Evolutionary conservation across 768 basidiomycete species (phyloP).

Genomic region (Kwoniella bestiolae): DNA sequence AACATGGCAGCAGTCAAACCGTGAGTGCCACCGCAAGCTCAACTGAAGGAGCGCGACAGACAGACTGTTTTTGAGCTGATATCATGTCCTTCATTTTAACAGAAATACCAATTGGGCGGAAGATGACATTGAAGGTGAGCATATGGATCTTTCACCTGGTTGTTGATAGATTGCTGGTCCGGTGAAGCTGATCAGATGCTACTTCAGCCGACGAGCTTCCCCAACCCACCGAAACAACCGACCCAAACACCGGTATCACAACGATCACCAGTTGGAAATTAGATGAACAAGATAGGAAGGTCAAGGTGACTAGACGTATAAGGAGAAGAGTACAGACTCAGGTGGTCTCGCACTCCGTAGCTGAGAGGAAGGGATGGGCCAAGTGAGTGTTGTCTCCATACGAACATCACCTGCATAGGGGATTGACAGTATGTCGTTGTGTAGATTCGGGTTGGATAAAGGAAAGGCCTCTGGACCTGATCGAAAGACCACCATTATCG

Average conservation of each 20-base stretch:
- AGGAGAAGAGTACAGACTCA: conserved; percentile 86
- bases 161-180: background rate
- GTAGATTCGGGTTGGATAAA: conserved; percentile 84
- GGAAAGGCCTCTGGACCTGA: conserved; percentile 87
- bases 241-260: conserved; percentile 77
- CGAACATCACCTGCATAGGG: background rate
- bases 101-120: conserved; percentile 48
- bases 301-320: conserved; percentile 89
- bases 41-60: background rate
- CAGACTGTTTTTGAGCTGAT: too few relatives aligned
- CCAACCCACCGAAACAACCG: conserved; percentile 68
- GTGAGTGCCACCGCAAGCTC: conserved; percentile 14
- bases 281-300: conserved; percentile 91
- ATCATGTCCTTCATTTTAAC: background rate
- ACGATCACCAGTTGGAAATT: conserved; percentile 79
- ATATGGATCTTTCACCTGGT: background rate
- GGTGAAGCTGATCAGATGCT: background rate
- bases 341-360: conserved; percentile 90
- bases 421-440: background rate
- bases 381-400: conserved; percentile 58
- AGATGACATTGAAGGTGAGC: conserved; percentile 40
- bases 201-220: conserved; percentile 44
- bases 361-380: conserved; percentile 87
- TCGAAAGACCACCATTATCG: conserved; percentile 84
- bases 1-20: conserved; percentile 32